Conservation (phyloP, 2,329 filamentous ascomycete species). For the Zasmidium cellare region DNA sequence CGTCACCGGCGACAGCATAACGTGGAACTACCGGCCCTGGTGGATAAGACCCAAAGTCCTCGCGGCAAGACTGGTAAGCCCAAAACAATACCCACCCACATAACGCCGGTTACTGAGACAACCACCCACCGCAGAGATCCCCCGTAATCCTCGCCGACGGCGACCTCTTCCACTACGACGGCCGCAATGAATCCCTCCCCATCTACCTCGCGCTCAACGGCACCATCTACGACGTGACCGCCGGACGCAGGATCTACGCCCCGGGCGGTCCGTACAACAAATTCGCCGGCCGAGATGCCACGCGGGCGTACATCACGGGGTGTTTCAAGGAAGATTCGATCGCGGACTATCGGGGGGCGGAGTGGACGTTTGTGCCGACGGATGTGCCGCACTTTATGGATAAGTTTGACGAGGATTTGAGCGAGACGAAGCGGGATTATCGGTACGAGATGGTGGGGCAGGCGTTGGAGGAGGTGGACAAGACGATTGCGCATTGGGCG, state of each 20-base stretch:
- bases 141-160: constrained; percentile 72
- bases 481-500: constrained; percentile 76
- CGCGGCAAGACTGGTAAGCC: constrained; percentile 13
- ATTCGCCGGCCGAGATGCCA: constrained; percentile 84
- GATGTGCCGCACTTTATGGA: constrained; percentile 42
- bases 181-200: constrained; percentile 70
- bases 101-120: too few species aligned
- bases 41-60: constrained; percentile 55
- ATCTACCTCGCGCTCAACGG: constrained; percentile 90
- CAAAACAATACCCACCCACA: too few species aligned
- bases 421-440: constrained; percentile 29
- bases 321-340: constrained; percentile 87
- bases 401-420: constrained; percentile 23
- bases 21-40: constrained; percentile 69
- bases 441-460: constrained; percentile 64
- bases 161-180: constrained; percentile 75
- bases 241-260: constrained; percentile 53
- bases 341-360: constrained; percentile 80
- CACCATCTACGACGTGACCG: constrained; percentile 80
- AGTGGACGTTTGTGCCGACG: constrained; percentile 76
- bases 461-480: constrained; percentile 65
- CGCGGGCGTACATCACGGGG: constrained; percentile 85
- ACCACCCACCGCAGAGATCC: constrained; percentile 41
- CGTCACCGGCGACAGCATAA: constrained; percentile 51
- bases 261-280: constrained; percentile 82